phyloP scores from a whole-genome alignment of 257 asterid genomes.

The Ocimum tenuiflorum region DNA sequence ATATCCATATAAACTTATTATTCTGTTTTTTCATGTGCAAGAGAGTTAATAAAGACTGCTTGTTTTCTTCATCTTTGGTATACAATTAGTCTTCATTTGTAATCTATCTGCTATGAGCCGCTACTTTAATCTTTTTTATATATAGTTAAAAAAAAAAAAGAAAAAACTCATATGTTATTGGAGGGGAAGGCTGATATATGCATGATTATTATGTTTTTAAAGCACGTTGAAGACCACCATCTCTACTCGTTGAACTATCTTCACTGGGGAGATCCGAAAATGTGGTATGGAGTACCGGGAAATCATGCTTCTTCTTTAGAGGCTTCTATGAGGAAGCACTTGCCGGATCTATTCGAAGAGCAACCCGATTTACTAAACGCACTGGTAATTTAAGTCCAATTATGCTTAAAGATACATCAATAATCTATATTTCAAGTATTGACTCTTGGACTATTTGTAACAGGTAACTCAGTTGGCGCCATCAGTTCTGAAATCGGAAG shows the following conservation, averaged over 20 bases:
- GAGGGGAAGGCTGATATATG: slow-evolving; percentile 11
- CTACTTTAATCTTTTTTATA: no score
- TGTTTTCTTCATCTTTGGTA: no score
- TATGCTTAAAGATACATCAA: no score
- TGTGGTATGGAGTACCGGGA: slow-evolving; percentile 83
- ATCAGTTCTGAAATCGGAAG: slow-evolving; percentile 58
- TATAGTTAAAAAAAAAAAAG: no score
- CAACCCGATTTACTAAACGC: slow-evolving; percentile 63
- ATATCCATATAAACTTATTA: no score
- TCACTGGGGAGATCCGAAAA: slow-evolving; percentile 80
- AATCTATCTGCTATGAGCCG: no score
- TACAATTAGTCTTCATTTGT: no score
- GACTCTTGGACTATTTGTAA: background rate
- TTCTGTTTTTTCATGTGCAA: no score
- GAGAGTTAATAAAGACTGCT: no score
- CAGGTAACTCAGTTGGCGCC: slow-evolving; percentile 88
- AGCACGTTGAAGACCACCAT: slow-evolving; percentile 92
- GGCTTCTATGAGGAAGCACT: slow-evolving; percentile 65
- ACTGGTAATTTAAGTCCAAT: slow-evolving; percentile 38
- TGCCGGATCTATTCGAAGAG: slow-evolving; percentile 72
- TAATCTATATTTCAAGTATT: background rate
- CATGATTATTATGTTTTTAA: background rate
- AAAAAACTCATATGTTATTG: background rate
- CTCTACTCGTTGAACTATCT: slow-evolving; percentile 70
- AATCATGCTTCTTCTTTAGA: slow-evolving; percentile 57